Base-by-base conservation (phyloP, 208 protist genomes). In the Porcisia hertigi region DNA sequence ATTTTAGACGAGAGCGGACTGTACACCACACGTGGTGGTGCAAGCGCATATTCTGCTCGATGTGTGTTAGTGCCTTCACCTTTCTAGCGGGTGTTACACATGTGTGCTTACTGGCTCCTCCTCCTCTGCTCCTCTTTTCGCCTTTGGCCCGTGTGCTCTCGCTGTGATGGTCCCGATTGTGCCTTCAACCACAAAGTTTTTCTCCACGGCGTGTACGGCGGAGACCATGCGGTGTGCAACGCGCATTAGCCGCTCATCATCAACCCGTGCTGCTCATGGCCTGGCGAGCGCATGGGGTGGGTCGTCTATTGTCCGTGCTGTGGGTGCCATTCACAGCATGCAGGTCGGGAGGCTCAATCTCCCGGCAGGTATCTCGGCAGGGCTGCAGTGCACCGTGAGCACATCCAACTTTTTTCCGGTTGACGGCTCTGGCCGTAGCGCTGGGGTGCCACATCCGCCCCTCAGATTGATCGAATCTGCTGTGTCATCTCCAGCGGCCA, bases 351-450 rank as follows among this genome's bases (percentile, higher is more conserved):
- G 6, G 7, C 43, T 72, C 16, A 20, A 47, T 34, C 25, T 43
- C 25, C 6, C 66, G 18, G 8, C 49, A 20, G 69, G 49, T 14
- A 8, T 18, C 18, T 47, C 52, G 52, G 49, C 53, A 20, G 47
- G 20, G 25, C 20, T 72, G 16, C 69, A 59, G 14, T 72, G 43
- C 49, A 34, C 49, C 18, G 20, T 72, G 30, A 72, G 34, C 69
- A 72, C 69, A 34, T 39, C 69, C 16, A 72, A 8, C 69, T 72
- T 62, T 9, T 72, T 72, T 45, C 9, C 69, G 0, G 69, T n/a
- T 4, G 47, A n/a, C 45, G 25, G 14, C n/a, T 5, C n/a, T 20
- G 47, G 25, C 47, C 23, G 47, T 30, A n/a, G 11, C 25, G 1
- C 25, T 71, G 11, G 6, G 1, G 25, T 20, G 25, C 12, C n/a